These are phyloP conservation scores for Fusarium multiceps DNA, from an alignment of 2,329 filamentous ascomycete genomes.

Conservation along the genomic window DNA sequence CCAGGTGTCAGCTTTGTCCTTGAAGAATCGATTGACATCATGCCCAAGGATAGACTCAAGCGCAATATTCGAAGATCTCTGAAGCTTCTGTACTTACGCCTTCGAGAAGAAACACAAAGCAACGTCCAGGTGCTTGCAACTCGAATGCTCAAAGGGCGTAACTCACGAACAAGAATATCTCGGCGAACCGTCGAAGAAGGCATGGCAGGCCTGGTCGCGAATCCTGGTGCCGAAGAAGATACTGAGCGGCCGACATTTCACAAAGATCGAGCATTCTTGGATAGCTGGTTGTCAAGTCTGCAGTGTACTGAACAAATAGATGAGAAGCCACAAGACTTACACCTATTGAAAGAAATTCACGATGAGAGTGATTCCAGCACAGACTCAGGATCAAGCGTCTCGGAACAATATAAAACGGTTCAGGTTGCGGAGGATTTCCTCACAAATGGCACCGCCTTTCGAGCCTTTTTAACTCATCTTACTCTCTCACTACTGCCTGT, in stretches of 20 bases:
- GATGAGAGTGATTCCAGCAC: neutral
- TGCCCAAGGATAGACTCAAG: conserved; percentile 3
- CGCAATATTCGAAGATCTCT: conserved; percentile 5
- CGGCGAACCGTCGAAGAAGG: neutral
- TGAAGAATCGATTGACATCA: neutral
- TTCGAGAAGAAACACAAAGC: neutral
- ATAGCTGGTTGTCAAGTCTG: neutral
- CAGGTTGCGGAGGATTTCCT: conserved; percentile 1
- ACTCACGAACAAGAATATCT: conserved; percentile 9
- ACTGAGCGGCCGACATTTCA: neutral
- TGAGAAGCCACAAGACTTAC: neutral
- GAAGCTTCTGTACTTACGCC: conserved; percentile 3
- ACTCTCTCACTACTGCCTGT: conserved; percentile 3
- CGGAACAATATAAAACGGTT: neutral
- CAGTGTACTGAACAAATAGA: neutral
- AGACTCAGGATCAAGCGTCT: neutral
- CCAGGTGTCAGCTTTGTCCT: neutral
- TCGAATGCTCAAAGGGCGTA: neutral
- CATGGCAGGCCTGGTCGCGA: neutral
- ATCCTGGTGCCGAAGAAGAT: neutral
- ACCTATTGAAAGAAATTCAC: neutral
- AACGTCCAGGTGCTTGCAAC: neutral
- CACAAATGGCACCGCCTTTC: neutral
- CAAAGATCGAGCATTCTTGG: conserved; percentile 2
- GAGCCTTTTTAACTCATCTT: neutral